phyloP scores from a whole-genome alignment of 2,329 filamentous ascomycete species.

The Pseudonectria foliicola region DNA sequence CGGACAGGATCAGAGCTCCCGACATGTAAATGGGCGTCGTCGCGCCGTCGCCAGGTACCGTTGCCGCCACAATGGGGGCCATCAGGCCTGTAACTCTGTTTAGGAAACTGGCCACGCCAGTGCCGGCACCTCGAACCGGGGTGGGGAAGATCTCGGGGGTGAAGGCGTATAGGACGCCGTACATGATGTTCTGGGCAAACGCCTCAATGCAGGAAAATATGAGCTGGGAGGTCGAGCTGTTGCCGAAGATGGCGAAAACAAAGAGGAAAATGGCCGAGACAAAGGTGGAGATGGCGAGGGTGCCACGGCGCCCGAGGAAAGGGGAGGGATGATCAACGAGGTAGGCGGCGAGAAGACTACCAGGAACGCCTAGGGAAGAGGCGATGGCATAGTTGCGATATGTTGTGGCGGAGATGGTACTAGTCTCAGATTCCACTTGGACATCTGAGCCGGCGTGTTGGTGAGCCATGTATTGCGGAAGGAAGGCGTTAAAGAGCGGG shows the following conservation, averaged over 20 bases:
- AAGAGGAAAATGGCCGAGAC: constrained; percentile 64
- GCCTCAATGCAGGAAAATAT: constrained; percentile 61
- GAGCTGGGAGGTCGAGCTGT: constrained; percentile 50
- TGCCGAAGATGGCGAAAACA: constrained; percentile 55
- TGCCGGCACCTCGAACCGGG: constrained; percentile 63
- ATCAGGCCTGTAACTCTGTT: constrained; percentile 61
- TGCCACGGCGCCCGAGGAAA: constrained; percentile 61
- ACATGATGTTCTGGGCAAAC: constrained; percentile 71
- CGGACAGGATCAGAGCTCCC: constrained; percentile 48
- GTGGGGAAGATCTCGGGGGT: constrained; percentile 72
- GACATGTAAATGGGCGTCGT: constrained; percentile 52
- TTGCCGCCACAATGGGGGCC: constrained; percentile 62
- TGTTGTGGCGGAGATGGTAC: constrained; percentile 38
- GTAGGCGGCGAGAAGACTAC: constrained; percentile 66
- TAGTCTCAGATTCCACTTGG: constrained; percentile 23
- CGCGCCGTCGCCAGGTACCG: constrained; percentile 49
- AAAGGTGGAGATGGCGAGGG: constrained; percentile 60
- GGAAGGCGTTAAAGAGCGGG: constrained; percentile 81
- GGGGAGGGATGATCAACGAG: constrained; percentile 60
- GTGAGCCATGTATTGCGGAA: constrained; percentile 72
- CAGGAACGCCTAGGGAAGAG: constrained; percentile 68
- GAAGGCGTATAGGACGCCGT: constrained; percentile 69
- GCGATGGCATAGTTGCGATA: constrained; percentile 83
- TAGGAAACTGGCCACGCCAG: constrained; percentile 63
- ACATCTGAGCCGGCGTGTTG: constrained; percentile 37